phyloP scores from a whole-genome alignment of 2,329 filamentous ascomycete genomes.

The Microsporum audouinii region DNA sequence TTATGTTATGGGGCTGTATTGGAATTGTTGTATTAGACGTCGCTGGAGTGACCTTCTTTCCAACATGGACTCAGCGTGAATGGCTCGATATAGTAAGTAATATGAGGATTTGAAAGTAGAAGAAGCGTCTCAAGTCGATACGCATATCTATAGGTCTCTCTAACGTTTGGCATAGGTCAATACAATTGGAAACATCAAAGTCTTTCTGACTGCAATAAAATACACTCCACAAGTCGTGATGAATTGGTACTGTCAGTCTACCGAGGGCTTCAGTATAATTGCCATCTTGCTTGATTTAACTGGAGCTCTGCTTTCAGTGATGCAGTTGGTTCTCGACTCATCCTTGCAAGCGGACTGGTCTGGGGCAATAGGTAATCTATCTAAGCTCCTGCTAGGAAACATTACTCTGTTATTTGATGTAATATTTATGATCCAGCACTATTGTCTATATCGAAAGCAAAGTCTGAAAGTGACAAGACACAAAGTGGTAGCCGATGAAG shows the following conservation, averaged over 20 bases:
- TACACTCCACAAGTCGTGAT: slow-evolving; percentile 60
- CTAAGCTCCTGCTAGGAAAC: slow-evolving; percentile 1
- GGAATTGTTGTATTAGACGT: neutral
- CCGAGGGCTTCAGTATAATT: slow-evolving; percentile 23
- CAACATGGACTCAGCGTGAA: neutral
- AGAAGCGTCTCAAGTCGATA: neutral
- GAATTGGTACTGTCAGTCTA: slow-evolving; percentile 64
- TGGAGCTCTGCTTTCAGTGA: neutral
- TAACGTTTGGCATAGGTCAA: neutral
- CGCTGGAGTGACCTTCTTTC: neutral
- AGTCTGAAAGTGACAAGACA: neutral
- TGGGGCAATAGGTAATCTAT: neutral
- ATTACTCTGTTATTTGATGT: neutral
- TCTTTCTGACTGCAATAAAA: neutral
- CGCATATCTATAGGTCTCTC: neutral
- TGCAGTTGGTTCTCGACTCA: slow-evolving; percentile 3
- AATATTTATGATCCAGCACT: slow-evolving; percentile 2
- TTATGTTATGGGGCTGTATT: neutral
- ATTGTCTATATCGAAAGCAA: neutral
- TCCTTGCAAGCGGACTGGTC: neutral
- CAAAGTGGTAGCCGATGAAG: neutral
- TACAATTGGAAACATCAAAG: neutral
- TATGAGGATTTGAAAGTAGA: neutral
- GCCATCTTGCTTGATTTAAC: neutral
- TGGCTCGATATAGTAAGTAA: slow-evolving; percentile 5